These are phyloP conservation scores for Microascus cirrosus DNA, from an alignment of 2,329 filamentous ascomycete species.

Conservation along the genomic window DNA sequence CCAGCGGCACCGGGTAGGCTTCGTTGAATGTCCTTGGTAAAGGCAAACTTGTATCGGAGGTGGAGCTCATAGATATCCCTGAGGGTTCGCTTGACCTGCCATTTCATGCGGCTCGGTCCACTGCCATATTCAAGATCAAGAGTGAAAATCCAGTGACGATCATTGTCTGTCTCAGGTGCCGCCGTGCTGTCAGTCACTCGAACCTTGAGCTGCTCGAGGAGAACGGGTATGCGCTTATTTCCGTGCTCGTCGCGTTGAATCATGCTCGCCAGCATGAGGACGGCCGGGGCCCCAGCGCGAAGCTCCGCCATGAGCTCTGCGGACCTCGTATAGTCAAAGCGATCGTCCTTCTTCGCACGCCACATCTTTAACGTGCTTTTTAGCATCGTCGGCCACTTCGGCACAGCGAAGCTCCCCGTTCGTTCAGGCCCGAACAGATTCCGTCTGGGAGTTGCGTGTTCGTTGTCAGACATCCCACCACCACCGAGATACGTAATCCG, in stretches of 20 bases:
- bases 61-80: slow-evolving; percentile 89
- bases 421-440: slow-evolving; percentile 54
- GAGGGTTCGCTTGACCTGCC: slow-evolving; percentile 80
- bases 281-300: slow-evolving; percentile 82
- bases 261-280: slow-evolving; percentile 92
- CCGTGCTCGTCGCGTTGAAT: slow-evolving; percentile 95
- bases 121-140: slow-evolving; percentile 95
- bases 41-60: slow-evolving; percentile 81
- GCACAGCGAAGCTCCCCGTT: slow-evolving; percentile 61
- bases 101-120: slow-evolving; percentile 91
- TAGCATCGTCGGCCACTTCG: slow-evolving; percentile 77
- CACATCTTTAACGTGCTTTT: slow-evolving; percentile 78
- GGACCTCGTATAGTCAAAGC: slow-evolving; percentile 88
- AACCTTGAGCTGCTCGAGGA: slow-evolving; percentile 89
- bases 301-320: slow-evolving; percentile 94
- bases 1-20: slow-evolving; percentile 50
- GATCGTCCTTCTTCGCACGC: slow-evolving; percentile 73
- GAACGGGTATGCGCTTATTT: slow-evolving; percentile 85
- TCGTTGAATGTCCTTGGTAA: slow-evolving; percentile 59
- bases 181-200: slow-evolving; percentile 70
- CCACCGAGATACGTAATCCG: slow-evolving; percentile 55
- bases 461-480: slow-evolving; percentile 49
- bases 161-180: slow-evolving; percentile 46
- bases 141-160: slow-evolving; percentile 74
- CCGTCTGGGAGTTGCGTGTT: slow-evolving; percentile 43